phyloP scores from a whole-genome alignment of 1,284 basidiomycete genomes.

The Naganishia cerealis region DNA sequence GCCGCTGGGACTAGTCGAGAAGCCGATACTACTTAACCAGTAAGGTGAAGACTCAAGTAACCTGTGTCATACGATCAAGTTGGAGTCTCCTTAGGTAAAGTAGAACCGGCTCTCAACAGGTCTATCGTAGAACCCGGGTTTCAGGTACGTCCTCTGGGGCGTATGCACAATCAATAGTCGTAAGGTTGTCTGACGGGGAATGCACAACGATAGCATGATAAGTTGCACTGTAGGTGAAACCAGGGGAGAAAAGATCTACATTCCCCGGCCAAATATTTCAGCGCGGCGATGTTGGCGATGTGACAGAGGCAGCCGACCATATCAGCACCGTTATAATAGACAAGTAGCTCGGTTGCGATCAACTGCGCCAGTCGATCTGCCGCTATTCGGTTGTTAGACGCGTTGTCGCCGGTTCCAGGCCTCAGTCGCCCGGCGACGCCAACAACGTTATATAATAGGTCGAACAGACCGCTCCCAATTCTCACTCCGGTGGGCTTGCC shows the following conservation, averaged over 20 bases:
- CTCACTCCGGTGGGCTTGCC: neutral
- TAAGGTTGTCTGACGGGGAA: neutral
- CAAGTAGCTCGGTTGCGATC: neutral
- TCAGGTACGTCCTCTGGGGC: neutral
- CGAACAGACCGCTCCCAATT: neutral
- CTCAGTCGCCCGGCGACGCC: neutral
- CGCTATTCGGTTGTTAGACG: neutral
- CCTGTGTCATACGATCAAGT: no score
- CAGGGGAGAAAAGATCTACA: neutral
- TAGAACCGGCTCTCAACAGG: no score
- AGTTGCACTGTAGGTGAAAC: no score
- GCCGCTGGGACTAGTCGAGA: no score
- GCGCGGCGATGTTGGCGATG: neutral
- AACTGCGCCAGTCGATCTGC: neutral
- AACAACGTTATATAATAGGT: neutral
- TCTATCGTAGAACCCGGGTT: neutral
- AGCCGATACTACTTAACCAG: no score
- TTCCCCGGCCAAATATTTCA: neutral
- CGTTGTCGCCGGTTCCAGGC: slow-evolving; percentile 6
- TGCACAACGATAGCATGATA: neutral
- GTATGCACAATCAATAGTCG: neutral
- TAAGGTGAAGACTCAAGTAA: no score
- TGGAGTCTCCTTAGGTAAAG: no score
- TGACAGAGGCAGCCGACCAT: neutral
- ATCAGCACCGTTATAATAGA: neutral